A percentile compares a stretch with the other conserved stretches of the same genome.
phyloP scores from a whole-genome alignment of 371 early-diverging fungal species.

The Mucor irregularis region DNA sequence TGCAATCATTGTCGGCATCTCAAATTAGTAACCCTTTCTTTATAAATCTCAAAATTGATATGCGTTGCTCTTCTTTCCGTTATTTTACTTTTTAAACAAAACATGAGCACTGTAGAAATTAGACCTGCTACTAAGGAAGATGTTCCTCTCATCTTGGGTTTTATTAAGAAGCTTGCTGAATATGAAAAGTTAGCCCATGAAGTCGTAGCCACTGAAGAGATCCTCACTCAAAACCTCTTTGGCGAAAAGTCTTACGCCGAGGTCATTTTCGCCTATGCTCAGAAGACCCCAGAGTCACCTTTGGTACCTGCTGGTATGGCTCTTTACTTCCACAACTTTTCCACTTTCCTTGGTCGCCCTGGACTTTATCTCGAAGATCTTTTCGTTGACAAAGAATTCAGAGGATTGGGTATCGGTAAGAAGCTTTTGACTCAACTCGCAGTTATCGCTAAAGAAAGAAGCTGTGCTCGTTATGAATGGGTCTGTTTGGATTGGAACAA shows the following conservation, averaged over 20 bases:
- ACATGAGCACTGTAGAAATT: constrained; percentile 34
- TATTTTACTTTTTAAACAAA: no score
- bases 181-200: constrained; percentile 77
- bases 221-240: constrained; percentile 63
- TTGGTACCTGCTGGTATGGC: constrained; percentile 72
- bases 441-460: constrained; percentile 57
- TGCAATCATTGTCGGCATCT: no score
- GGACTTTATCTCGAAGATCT: constrained; percentile 87
- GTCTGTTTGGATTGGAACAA: constrained; percentile 25
- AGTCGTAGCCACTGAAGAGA: constrained; percentile 71
- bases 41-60: no score
- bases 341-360: constrained; percentile 71
- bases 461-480: constrained; percentile 83
- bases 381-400: constrained; percentile 65
- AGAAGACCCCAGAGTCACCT: constrained; percentile 29
- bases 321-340: constrained; percentile 83
- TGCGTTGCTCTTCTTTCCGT: no score
- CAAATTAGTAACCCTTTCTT: no score
- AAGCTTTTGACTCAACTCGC: constrained; percentile 70
- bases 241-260: constrained; percentile 67
- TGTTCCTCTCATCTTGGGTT: constrained; percentile 62
- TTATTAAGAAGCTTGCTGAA: constrained; percentile 73
- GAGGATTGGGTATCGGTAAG: constrained; percentile 77
- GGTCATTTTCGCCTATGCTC: constrained; percentile 61
- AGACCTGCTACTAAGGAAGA: constrained; percentile 63